Conservation (phyloP, 148 eudicot species). For the Rhododendron kiyosumense region DNA sequence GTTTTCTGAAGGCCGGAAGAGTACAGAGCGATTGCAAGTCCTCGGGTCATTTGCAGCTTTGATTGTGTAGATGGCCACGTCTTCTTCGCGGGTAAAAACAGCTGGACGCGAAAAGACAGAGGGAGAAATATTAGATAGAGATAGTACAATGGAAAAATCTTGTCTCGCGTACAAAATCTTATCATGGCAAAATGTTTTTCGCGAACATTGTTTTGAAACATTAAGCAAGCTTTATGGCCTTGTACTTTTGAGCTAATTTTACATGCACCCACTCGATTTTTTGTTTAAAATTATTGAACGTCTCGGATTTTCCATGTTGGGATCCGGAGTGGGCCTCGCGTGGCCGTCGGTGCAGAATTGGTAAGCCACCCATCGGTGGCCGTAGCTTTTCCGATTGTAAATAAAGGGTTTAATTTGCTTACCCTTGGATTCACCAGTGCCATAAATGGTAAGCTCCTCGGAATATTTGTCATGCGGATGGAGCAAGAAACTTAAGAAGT, state of each 20-base stretch:
- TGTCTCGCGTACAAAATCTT: not conserved
- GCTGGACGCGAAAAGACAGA: not conserved
- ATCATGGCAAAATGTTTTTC: too few relatives aligned
- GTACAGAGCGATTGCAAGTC: not conserved
- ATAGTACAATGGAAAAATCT: not conserved
- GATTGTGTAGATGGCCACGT: constrained; percentile 3
- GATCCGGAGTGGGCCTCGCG: too few relatives aligned
- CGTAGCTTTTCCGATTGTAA: too few relatives aligned
- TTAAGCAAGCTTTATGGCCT: too few relatives aligned
- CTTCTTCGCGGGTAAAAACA: constrained; percentile 6
- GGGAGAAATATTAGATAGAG: not conserved
- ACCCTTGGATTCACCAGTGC: constrained; percentile 16
- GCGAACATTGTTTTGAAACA: too few relatives aligned
- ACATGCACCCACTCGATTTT: too few relatives aligned
- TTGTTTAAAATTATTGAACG: too few relatives aligned
- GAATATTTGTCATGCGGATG: not conserved
- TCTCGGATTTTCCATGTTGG: too few relatives aligned
- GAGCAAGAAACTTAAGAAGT: constrained; percentile 3
- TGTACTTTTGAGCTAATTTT: too few relatives aligned
- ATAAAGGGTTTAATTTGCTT: not conserved
- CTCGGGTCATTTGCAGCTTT: constrained; percentile 9
- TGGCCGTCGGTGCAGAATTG: too few relatives aligned
- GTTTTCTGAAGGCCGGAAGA: constrained; percentile 4
- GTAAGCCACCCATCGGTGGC: too few relatives aligned
- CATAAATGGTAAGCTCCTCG: constrained; percentile 11